Evolutionary conservation across 495 filamentous ascomycete species (phyloP).

Genomic region (Acidiella bohemica): DNA sequence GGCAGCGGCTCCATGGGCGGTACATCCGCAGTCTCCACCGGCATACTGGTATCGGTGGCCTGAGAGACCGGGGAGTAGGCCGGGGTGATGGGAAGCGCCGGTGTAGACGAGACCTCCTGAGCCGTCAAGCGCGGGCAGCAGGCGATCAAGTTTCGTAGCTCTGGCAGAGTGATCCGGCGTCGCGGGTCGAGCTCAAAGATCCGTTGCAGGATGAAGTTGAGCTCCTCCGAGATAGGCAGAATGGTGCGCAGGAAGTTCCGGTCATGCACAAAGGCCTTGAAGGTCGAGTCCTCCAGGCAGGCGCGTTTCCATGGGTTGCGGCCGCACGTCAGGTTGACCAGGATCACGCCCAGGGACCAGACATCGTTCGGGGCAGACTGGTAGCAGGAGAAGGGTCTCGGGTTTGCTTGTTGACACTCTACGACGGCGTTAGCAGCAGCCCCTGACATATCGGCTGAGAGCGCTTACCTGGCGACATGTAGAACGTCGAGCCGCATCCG

Average conservation of each 20-base stretch:
- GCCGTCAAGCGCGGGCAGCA: conserved; percentile 67
- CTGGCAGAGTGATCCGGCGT: conserved; percentile 70
- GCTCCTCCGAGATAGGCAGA: conserved; percentile 76
- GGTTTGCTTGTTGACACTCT: conserved; percentile 89
- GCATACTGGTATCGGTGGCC: no score
- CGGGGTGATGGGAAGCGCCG: conserved; percentile 18
- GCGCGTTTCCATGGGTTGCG: conserved; percentile 98
- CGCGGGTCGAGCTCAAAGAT: conserved; percentile 84
- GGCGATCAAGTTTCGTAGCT: conserved; percentile 64
- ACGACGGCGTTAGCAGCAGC: no score
- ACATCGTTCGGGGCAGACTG: conserved; percentile 90
- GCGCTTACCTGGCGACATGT: conserved; percentile 91
- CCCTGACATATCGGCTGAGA: no score
- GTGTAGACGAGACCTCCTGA: conserved; percentile 15
- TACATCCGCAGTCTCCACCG: no score
- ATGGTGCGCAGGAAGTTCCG: conserved; percentile 84
- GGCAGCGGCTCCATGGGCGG: conserved; percentile 15
- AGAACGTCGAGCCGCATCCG: conserved; percentile 96
- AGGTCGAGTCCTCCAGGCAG: conserved; percentile 84
- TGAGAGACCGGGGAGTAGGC: conserved; percentile 9
- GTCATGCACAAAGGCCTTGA: conserved; percentile 79
- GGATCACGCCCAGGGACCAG: conserved; percentile 93
- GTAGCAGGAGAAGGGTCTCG: conserved; percentile 67
- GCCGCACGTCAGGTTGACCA: conserved; percentile 95
- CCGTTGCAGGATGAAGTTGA: conserved; percentile 74